A percentile compares a stretch with the other conserved stretches of the same genome.
Conservation (phyloP, 2,329 filamentous ascomycete genomes). For the Scedosporium boydii region DNA sequence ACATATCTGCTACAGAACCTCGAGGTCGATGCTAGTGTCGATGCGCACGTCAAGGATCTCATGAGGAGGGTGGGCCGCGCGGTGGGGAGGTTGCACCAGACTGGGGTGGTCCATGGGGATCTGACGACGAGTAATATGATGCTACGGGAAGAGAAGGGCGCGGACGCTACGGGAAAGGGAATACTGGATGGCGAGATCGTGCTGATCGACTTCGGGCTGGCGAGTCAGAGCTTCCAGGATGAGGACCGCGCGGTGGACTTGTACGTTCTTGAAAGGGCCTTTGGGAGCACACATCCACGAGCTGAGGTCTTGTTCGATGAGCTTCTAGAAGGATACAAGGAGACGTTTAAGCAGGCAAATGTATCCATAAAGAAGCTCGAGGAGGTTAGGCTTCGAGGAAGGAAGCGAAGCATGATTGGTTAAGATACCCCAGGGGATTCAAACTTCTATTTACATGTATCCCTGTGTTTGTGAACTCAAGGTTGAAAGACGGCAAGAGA, state of each 20-base stretch:
- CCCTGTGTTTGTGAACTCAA: no score
- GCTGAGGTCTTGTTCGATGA: slow-evolving; percentile 68
- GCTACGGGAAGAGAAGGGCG: slow-evolving; percentile 35
- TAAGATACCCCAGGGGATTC: slow-evolving; percentile 24
- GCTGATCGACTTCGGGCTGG: slow-evolving; percentile 90
- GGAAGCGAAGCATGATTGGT: slow-evolving; percentile 96
- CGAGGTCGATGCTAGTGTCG: slow-evolving; percentile 26
- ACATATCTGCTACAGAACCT: slow-evolving; percentile 47
- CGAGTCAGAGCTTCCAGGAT: slow-evolving; percentile 69
- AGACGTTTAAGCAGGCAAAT: slow-evolving; percentile 64
- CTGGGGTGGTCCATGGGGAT: slow-evolving; percentile 90
- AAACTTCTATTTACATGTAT: no score
- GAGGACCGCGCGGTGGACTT: slow-evolving; percentile 94
- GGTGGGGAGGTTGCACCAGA: slow-evolving; percentile 67
- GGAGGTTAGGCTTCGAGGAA: slow-evolving; percentile 84
- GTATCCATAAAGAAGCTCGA: slow-evolving; percentile 73
- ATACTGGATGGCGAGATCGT: slow-evolving; percentile 63
- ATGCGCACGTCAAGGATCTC: slow-evolving; percentile 46
- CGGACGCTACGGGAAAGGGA: slow-evolving; percentile 11
- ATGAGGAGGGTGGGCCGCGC: slow-evolving; percentile 62
- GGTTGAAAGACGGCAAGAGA: background rate
- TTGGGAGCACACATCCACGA: slow-evolving; percentile 86
- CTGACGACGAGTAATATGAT: slow-evolving; percentile 97
- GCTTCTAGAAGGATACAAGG: slow-evolving; percentile 64
- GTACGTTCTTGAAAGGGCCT: slow-evolving; percentile 90